Base-by-base conservation (phyloP, 208 protist genomes). In the Wallacemonas sp. region DNA sequence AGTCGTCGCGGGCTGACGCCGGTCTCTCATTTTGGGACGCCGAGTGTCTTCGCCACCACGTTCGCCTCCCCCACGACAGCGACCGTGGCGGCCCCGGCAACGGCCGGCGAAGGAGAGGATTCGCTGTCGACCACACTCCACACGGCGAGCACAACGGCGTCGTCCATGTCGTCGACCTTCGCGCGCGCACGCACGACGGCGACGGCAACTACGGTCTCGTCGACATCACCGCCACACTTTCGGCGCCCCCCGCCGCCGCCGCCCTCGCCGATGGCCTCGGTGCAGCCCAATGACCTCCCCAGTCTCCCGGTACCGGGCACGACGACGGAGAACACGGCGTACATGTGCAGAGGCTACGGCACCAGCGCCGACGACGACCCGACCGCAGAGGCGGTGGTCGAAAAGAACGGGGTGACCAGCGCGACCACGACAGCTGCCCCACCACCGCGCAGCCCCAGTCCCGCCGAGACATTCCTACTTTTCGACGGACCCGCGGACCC, bases 251-350 rank as follows among this genome's bases (percentile, higher is more conserved):
- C 52, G 3, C 29, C 52, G n/a, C 52, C 52, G 26, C 52, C 52
- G 32, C 31, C 52, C 8, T 33, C 31, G 32, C 32, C 52, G 44
- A 10, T 23, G 44, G 7, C 20, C 44, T 10, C 44, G 8, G 44
- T 16, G 12, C 18, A 8, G 8, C 44, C 0, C 16, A 1, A n/a
- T n/a, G n/a, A n/a, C n/a, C n/a, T n/a, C n/a, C n/a, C 20, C 12
- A 5, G 0, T 22, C 20, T 22, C 11, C 44, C 44, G 44, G 7
- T 23, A 5, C 52, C 52, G 11, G 52, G 52, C 26, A 59, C 52
- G 0, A 59, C 52, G 32, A 59, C 52, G 16, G 52, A 59, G 32
- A 59, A 59, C 32, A 59, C 52, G 31, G n/a, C 5, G 12, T 59
- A 25, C 52, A 22, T 59, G 26, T 59, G 52, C 32, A 25, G 52